Percentiles rank a stretch among this genome's conserved stretches.
These are phyloP conservation scores for Staphylotrichum longicolle DNA, from an alignment of 495 filamentous ascomycete species.

Conservation along the genomic window DNA sequence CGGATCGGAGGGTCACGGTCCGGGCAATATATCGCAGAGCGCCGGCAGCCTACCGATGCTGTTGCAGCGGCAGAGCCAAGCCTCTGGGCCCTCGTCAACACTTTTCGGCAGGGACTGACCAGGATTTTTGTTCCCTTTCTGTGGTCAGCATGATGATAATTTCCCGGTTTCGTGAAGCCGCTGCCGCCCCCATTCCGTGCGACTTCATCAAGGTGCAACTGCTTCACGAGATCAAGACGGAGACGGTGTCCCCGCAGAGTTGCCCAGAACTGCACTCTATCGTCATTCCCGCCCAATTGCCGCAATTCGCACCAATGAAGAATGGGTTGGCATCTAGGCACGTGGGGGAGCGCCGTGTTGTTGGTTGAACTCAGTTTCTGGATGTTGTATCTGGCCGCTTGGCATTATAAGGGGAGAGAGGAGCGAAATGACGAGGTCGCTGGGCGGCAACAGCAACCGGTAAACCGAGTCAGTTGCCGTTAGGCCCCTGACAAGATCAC, in stretches of 20 bases:
- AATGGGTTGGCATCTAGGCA: not conserved
- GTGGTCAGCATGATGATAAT: not conserved
- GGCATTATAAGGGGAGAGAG: too few species aligned
- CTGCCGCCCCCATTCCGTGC: not conserved
- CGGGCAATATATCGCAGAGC: slow-evolving; percentile 26
- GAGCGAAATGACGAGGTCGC: too few species aligned
- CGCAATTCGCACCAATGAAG: not conserved
- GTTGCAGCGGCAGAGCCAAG: slow-evolving; percentile 24
- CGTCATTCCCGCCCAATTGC: not conserved
- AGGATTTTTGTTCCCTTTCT: slow-evolving; percentile 4
- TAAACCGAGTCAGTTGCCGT: too few species aligned
- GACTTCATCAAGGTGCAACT: not conserved
- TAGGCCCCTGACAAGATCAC: too few species aligned
- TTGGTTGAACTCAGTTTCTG: too few species aligned
- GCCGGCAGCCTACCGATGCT: not conserved
- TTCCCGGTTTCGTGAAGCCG: not conserved
- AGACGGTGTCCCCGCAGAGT: slow-evolving; percentile 1
- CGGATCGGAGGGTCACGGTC: slow-evolving; percentile 23
- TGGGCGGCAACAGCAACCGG: too few species aligned
- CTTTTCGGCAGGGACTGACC: slow-evolving; percentile 6
- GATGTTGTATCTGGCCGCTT: too few species aligned
- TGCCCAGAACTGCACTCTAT: not conserved
- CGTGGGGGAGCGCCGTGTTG: too few species aligned
- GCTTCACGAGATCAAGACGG: not conserved
- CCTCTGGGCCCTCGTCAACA: slow-evolving; percentile 18